These are phyloP conservation scores for Coleophoma eucalyptorum DNA, from an alignment of 2,329 filamentous ascomycete genomes.

Conservation along the genomic window DNA sequence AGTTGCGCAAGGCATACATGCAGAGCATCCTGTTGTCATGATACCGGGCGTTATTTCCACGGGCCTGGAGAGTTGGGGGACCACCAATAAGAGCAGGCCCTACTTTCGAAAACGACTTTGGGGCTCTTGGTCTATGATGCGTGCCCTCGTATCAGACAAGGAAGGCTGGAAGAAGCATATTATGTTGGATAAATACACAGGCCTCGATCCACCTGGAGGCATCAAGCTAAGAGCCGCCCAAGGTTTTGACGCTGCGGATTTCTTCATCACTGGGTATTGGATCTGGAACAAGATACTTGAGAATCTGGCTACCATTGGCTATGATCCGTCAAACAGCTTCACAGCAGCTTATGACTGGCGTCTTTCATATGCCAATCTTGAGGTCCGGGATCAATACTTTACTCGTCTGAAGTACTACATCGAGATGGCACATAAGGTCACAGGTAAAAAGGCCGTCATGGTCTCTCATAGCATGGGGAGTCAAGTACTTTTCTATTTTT, in stretches of 20 bases:
- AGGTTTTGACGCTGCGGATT: conserved; percentile 96
- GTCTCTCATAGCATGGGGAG: conserved; percentile 97
- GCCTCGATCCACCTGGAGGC: conserved; percentile 76
- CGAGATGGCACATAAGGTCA: conserved; percentile 73
- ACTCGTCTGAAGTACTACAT: conserved; percentile 86
- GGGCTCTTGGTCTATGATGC: conserved; percentile 99
- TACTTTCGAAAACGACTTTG: conserved; percentile 95
- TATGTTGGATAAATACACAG: conserved; percentile 91
- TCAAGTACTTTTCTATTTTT: conserved; percentile 84
- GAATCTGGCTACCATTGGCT: conserved; percentile 92
- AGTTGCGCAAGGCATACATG: conserved; percentile 73
- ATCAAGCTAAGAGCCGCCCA: conserved; percentile 91
- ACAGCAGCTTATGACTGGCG: conserved; percentile 86
- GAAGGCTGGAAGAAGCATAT: conserved; percentile 93
- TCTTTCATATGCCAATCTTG: conserved; percentile 83
- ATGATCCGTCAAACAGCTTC: conserved; percentile 77
- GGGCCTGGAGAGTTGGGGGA: conserved; percentile 95
- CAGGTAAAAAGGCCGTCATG: conserved; percentile 76
- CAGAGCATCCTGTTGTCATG: conserved; percentile 91
- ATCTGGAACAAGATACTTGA: conserved; percentile 96
- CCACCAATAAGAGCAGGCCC: conserved; percentile 74
- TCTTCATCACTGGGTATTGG: conserved; percentile 91
- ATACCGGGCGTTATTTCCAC: conserved; percentile 97
- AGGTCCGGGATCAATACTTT: conserved; percentile 90
- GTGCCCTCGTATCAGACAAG: conserved; percentile 88